Evolutionary conservation across 139 green algal species (phyloP), one percentile per base, ranked within the genome.

Genomic region (Picochlorum costavermella): DNA sequence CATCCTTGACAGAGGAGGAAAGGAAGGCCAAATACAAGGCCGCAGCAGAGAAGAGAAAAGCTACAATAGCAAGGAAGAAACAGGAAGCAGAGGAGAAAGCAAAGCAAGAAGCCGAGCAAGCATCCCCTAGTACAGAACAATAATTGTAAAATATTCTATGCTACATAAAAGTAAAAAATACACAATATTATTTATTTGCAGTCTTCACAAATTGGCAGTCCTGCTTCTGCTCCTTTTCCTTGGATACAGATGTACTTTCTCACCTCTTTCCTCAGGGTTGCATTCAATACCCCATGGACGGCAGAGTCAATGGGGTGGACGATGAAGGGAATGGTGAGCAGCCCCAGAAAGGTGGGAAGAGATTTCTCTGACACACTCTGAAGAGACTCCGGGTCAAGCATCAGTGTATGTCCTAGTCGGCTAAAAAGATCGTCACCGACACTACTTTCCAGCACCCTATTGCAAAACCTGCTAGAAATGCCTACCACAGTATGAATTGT

Each of bases 401-500:
- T 55, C 10, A 59, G 33, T 56, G 17, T 68, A 1, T 5, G 63
- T 8, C 53, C 29, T 23, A 60, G 55, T 16, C 50, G 16, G 13
- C 36, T 25, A 5, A 33, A 37, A 23, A 76, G 23, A 28, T 44
- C 30, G 3, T 28, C 48, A 31, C 26, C 56, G 31, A 60, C 30
- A 44, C 30, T 46, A 36, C 26, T 31, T 44, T 60, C 25, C 65
- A 60, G 63, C 51, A 79, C 70, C 9, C 67, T 36, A 4, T 28
- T 56, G 1, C 40, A 51, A 29, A 87, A 25, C 9, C 49, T 46
- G n/a, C 79, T 81, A 9, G 63, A 58, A 13, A 75, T 12, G 4
- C 64, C 72, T 30, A 92, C 86, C 25, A 89, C 65, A 23, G 71
- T 80, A 70, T 90, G 84, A 49, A 92, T 92, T 46, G 82, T 88